A percentile compares a stretch with the other conserved stretches of the same genome.
phyloP scores from a whole-genome alignment of 1,284 basidiomycete genomes.

The Volvariella surrecta region DNA sequence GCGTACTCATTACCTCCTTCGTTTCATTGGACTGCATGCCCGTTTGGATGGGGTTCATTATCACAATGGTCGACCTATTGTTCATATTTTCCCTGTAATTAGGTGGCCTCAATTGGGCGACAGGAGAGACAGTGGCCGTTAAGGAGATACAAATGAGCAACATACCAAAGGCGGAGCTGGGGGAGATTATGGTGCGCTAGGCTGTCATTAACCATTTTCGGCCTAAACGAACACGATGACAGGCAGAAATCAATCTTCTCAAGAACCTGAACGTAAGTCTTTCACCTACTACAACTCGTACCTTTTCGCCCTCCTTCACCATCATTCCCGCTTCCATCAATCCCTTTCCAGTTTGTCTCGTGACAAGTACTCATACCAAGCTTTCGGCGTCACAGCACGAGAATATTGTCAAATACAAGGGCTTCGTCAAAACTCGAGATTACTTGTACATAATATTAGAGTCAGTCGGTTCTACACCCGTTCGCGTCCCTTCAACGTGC shows the following conservation, averaged over 20 bases:
- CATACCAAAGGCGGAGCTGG: constrained; percentile 87
- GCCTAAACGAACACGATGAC: constrained; percentile 5
- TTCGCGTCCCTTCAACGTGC: constrained; percentile 4
- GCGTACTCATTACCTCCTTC: no score
- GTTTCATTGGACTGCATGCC: not conserved
- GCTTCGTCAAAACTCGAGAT: constrained; percentile 92
- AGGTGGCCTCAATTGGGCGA: constrained; percentile 94
- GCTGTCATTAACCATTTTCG: not conserved
- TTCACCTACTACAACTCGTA: not conserved
- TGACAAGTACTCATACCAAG: constrained; percentile 1
- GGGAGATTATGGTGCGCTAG: constrained; percentile 88
- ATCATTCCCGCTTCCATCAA: not conserved
- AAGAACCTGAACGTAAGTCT: constrained; percentile 85
- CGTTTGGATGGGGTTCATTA: constrained; percentile 1
- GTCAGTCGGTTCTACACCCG: constrained; percentile 29
- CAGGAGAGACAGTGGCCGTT: constrained; percentile 92
- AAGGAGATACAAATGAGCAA: constrained; percentile 93
- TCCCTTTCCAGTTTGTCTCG: constrained; percentile 2
- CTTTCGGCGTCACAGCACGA: constrained; percentile 44
- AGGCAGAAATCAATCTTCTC: constrained; percentile 96
- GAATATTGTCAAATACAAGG: constrained; percentile 99
- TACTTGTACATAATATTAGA: constrained; percentile 96
- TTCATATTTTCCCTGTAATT: not conserved
- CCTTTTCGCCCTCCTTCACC: not conserved
- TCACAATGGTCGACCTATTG: not conserved